A percentile compares a stretch with the other conserved stretches of the same genome.
Conservation (phyloP, 2,329 filamentous ascomycete genomes). For the Plenodomus tracheiphilus region DNA sequence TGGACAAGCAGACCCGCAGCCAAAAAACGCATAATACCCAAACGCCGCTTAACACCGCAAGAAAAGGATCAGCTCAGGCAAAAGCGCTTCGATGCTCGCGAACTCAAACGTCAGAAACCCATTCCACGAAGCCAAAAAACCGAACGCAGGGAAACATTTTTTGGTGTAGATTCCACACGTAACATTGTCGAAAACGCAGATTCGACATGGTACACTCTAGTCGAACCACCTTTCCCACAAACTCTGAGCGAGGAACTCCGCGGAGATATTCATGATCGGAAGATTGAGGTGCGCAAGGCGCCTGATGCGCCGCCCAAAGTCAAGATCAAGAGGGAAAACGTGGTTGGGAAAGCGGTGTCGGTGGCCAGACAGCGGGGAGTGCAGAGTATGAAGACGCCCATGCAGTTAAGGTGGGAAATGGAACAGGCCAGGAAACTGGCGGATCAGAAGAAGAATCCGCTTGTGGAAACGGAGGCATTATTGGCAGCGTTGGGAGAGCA, state of each 20-base stretch:
- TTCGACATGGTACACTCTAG: slow-evolving; percentile 70
- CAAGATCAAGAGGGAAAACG: slow-evolving; percentile 8
- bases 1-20: slow-evolving; percentile 12
- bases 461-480: slow-evolving; percentile 40
- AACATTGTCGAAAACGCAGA: slow-evolving; percentile 68
- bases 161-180: slow-evolving; percentile 70
- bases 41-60: slow-evolving; percentile 10
- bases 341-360: slow-evolving; percentile 30
- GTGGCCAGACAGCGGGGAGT: slow-evolving; percentile 19
- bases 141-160: slow-evolving; percentile 9
- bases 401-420: slow-evolving; percentile 39
- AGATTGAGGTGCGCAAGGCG: slow-evolving; percentile 64
- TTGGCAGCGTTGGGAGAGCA: slow-evolving; percentile 49
- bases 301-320: slow-evolving; percentile 12
- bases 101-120: not conserved
- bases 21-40: not conserved
- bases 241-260: slow-evolving; percentile 80
- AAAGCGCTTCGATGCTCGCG: not conserved
- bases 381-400: slow-evolving; percentile 39
- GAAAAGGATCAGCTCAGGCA: slow-evolving; percentile 10
- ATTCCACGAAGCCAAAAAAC: slow-evolving; percentile 12
- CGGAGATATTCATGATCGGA: slow-evolving; percentile 64
- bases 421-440: slow-evolving; percentile 30
- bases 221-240: slow-evolving; percentile 76
- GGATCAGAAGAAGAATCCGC: slow-evolving; percentile 17